Base-by-base conservation (phyloP, 768 basidiomycete genomes). In the Lactarius sanguifluus region DNA sequence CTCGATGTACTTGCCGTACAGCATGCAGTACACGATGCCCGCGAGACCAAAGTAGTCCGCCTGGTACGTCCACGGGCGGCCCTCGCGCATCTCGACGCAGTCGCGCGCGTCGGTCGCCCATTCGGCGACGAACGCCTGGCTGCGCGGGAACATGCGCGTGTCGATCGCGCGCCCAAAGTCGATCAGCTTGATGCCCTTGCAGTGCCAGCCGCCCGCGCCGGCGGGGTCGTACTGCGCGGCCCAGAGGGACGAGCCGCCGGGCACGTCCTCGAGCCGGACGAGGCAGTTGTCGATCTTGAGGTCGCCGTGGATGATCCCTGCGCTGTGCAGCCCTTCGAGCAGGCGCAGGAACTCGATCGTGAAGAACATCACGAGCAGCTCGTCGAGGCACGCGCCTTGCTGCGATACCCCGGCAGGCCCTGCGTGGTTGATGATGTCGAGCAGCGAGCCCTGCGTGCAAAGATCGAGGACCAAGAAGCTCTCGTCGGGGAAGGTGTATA, bases 221-320 rank as follows among this genome's bases (percentile, higher is more conserved):
- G 81, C 78, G 1, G 89, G 85, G 64, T 89, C 85, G 79, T 98
- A 98, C n/a, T 80, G 77, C 59, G 84, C 78, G 1, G 86, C 83
- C 89, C 96, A 94, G 1, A 85, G 81, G 0, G 87, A 80, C 1
- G 83, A 76, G 1, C 87, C 87, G 3, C 87, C 88, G 1, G 89
- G 88, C 5, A 91, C 87, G 60, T 92, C 90, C 69, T 94, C 90
- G 55, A 99, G 82, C 5, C 97, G 87, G 10, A 98, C 81, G n/a
- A 99, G 83, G 75, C 96, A 97, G 78, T 99, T 99, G 79, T 99
- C 97, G 76, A 98, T 97, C 81, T 99, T 99, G 69, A 99, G 83
- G 78, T 99, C 97, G 38, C 97, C 96, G 73, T 99, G 97, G 71
- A 99, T 92, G 79, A 98, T 92, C 13, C 94, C 92, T 0, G 82